phyloP scores from a whole-genome alignment of 768 basidiomycete species.

The Pleurotus djamor region DNA sequence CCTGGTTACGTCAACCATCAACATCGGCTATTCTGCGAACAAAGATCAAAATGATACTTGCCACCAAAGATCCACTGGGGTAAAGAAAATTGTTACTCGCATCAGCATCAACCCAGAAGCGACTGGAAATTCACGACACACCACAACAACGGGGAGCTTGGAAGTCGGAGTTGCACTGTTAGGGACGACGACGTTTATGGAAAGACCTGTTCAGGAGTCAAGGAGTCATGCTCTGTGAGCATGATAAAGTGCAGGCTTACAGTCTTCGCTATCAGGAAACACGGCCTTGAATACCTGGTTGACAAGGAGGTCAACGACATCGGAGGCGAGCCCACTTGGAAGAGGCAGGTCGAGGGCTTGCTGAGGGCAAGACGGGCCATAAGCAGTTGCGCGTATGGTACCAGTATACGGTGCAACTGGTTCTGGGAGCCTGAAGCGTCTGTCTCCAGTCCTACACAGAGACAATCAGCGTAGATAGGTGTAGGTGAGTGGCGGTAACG shows the following conservation, averaged over 20 bases:
- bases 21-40: neutral
- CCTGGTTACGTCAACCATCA: constrained; percentile 16
- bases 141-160: constrained; percentile 53
- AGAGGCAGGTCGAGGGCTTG: constrained; percentile 34
- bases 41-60: neutral
- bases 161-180: constrained; percentile 30
- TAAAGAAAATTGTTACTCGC: neutral
- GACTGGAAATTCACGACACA: constrained; percentile 22
- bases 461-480: neutral
- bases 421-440: constrained; percentile 23
- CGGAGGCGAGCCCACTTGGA: constrained; percentile 28
- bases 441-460: neutral
- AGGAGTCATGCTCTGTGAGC: neutral
- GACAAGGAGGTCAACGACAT: constrained; percentile 28
- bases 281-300: constrained; percentile 24
- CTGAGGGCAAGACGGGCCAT: constrained; percentile 38
- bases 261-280: constrained; percentile 40
- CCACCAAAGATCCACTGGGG: constrained; percentile 52
- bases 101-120: neutral
- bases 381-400: constrained; percentile 20
- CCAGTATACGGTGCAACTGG: constrained; percentile 24
- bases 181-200: constrained; percentile 51
- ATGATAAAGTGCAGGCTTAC: constrained; percentile 23
- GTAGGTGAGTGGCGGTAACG: constrained; percentile 13
- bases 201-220: constrained; percentile 34